phyloP scores from a whole-genome alignment of 805 yeast species.

The Candida insectalens region DNA sequence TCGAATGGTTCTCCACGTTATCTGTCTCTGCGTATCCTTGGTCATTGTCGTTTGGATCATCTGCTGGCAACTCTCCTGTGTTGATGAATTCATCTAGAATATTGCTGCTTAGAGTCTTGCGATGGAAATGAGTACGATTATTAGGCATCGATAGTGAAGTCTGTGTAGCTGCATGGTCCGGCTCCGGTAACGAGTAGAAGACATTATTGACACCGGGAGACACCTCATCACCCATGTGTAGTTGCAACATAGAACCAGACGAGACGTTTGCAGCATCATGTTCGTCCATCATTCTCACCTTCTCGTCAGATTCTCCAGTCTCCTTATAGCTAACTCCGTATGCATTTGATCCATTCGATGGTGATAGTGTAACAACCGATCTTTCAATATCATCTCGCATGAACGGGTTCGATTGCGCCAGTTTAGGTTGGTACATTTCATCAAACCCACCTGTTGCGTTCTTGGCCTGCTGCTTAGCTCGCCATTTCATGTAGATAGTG shows the following conservation, averaged over 20 bases:
- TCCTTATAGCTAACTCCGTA: no score
- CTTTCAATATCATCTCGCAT: no score
- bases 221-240: slow-evolving; percentile 1
- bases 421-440: slow-evolving; percentile 8
- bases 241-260: slow-evolving; percentile 5
- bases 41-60: slow-evolving; percentile 5
- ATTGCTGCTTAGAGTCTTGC: slow-evolving; percentile 15
- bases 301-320: no score
- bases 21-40: slow-evolving; percentile 3
- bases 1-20: slow-evolving; percentile 10
- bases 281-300: no score
- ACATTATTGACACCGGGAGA: slow-evolving; percentile 1
- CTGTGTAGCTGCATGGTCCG: slow-evolving; percentile 11
- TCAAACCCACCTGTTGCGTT: slow-evolving; percentile 8
- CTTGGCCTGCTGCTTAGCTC: slow-evolving; percentile 16
- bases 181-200: slow-evolving; percentile 12
- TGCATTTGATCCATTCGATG: no score
- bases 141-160: slow-evolving; percentile 7
- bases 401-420: no score
- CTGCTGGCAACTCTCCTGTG: slow-evolving; percentile 14
- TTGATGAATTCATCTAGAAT: slow-evolving; percentile 20
- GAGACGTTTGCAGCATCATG: no score
- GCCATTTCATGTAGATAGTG: slow-evolving; percentile 11
- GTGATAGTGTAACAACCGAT: no score
- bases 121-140: slow-evolving; percentile 11